These are phyloP conservation scores for Grammothele lineata DNA, from an alignment of 768 basidiomycete genomes.

Conservation along the genomic window DNA sequence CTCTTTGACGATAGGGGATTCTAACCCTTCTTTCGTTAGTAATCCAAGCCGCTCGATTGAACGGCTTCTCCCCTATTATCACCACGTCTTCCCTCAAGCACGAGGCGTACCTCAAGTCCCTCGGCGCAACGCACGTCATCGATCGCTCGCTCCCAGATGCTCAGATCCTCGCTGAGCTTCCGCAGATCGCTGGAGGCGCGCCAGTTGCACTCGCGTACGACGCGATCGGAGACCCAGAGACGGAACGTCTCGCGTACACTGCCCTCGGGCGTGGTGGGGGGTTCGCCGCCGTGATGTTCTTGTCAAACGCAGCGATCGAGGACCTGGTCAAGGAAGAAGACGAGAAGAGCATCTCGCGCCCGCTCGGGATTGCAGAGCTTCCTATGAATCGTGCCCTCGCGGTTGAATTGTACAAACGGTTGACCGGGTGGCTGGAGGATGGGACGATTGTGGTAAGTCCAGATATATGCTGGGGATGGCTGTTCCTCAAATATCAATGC, in stretches of 20 bases:
- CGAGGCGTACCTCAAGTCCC: constrained; percentile 9
- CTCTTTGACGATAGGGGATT: neutral
- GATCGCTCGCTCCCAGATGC: constrained; percentile 19
- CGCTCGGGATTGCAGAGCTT: neutral
- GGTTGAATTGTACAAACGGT: constrained; percentile 8
- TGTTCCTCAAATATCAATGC: no score
- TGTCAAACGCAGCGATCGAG: no score
- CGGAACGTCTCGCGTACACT: constrained; percentile 18
- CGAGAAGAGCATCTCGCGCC: no score
- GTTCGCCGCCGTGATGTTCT: constrained; percentile 1
- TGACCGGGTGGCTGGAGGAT: constrained; percentile 17
- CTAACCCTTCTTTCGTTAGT: no score
- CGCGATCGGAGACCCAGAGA: constrained; percentile 19
- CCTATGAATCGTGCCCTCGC: constrained; percentile 9
- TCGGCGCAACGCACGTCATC: constrained; percentile 25
- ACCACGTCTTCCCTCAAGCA: constrained; percentile 24
- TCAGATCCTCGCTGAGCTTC: constrained; percentile 8
- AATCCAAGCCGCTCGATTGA: no score
- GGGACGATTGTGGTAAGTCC: constrained; percentile 21
- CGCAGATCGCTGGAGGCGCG: constrained; percentile 12
- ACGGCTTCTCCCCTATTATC: constrained; percentile 21
- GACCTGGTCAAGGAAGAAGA: no score
- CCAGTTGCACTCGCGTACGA: constrained; percentile 24
- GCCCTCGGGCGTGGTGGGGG: constrained; percentile 22
- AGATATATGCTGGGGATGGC: no score